Conservation (phyloP, 225 moss, liverwort and hornwort genomes). For the Bryum argenteum region DNA sequence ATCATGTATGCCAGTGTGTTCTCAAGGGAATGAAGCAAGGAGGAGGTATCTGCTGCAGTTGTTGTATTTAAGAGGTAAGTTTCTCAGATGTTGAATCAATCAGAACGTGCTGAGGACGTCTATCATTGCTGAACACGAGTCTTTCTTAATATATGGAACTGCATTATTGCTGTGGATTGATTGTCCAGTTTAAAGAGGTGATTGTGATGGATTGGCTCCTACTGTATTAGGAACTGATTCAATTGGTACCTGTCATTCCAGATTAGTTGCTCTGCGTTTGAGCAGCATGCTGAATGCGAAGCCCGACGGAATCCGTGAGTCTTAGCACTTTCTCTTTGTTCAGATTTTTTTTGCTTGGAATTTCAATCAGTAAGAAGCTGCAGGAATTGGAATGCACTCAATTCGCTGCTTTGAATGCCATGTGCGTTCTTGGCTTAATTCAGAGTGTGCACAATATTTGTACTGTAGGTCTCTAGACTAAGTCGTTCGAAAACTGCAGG, state of each 20-base stretch:
- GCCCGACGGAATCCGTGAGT: slow-evolving; percentile 95
- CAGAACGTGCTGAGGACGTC: not conserved
- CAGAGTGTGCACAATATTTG: not conserved
- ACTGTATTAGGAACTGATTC: slow-evolving; percentile 10
- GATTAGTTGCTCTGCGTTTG: slow-evolving; percentile 90
- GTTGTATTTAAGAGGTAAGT: slow-evolving; percentile 60
- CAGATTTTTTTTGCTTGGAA: not conserved
- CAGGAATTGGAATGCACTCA: not conserved
- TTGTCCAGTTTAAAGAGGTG: not conserved
- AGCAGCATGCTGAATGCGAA: slow-evolving; percentile 92
- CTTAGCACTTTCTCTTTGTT: slow-evolving; percentile 15
- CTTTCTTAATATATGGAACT: no score
- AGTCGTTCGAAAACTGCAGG: slow-evolving; percentile 37
- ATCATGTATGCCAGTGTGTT: slow-evolving; percentile 43
- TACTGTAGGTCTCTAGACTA: not conserved
- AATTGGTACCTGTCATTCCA: slow-evolving; percentile 37
- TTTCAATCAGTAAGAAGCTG: not conserved
- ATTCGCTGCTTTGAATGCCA: not conserved
- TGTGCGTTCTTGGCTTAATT: slow-evolving; percentile 6
- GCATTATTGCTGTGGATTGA: slow-evolving; percentile 6
- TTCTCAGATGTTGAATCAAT: slow-evolving; percentile 9
- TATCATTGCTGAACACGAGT: not conserved
- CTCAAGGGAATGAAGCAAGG: slow-evolving; percentile 59
- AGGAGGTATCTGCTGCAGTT: slow-evolving; percentile 61
- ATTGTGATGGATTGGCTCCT: slow-evolving; percentile 1